Conservation (phyloP, 1,284 basidiomycete species). For the Caloboletus firmus region DNA sequence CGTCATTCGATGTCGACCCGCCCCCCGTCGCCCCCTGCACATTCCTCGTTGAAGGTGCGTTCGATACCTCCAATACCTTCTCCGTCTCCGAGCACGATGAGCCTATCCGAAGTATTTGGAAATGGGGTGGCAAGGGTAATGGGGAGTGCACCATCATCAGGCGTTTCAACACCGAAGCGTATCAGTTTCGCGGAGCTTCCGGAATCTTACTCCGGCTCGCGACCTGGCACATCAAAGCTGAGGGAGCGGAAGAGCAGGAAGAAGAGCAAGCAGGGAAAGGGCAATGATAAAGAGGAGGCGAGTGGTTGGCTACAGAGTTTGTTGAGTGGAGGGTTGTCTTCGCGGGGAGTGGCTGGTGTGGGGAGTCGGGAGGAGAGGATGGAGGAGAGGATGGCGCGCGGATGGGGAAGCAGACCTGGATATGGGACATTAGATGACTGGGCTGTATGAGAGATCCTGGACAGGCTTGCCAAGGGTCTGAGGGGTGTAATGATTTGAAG, state of each 20-base stretch:
- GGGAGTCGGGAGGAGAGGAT: slow-evolving; percentile 46
- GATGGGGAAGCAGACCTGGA: slow-evolving; percentile 47
- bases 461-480: not conserved
- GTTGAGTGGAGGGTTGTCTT: slow-evolving; percentile 38
- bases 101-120: slow-evolving; percentile 34
- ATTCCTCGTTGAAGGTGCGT: slow-evolving; percentile 52
- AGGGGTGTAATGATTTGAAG: not conserved
- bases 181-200: slow-evolving; percentile 75
- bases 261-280: slow-evolving; percentile 27
- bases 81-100: slow-evolving; percentile 34
- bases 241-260: slow-evolving; percentile 30
- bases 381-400: slow-evolving; percentile 50
- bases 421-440: slow-evolving; percentile 57
- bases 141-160: slow-evolving; percentile 28
- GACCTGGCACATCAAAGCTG: slow-evolving; percentile 24
- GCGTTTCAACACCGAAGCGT: slow-evolving; percentile 64
- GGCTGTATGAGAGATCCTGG: slow-evolving; percentile 42
- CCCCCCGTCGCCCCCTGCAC: slow-evolving; percentile 50
- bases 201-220: slow-evolving; percentile 49
- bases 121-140: slow-evolving; percentile 31
- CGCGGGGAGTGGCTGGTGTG: slow-evolving; percentile 23
- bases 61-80: slow-evolving; percentile 34
- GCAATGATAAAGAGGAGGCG: slow-evolving; percentile 28
- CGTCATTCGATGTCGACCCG: slow-evolving; percentile 59
- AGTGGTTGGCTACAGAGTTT: slow-evolving; percentile 53